Percentiles rank a stretch among this genome's conserved stretches.
Evolutionary conservation across 176 grass and related monocot species (phyloP).

Genomic region (Oryza officinalis): DNA sequence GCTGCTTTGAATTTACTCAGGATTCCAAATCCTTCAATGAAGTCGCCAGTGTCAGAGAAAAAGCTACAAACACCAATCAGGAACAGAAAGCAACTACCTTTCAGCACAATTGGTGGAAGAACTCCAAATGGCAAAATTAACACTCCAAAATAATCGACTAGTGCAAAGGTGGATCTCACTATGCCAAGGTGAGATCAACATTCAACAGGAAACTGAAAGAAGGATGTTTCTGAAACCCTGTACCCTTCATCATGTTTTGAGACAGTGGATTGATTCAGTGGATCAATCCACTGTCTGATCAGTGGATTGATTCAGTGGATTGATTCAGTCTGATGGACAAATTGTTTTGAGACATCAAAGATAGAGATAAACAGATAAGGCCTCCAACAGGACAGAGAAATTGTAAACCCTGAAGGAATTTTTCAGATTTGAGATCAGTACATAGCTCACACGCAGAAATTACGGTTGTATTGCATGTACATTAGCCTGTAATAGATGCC

Average conservation of each 20-base stretch:
- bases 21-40: conserved; percentile 46
- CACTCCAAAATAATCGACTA: conserved; percentile 37
- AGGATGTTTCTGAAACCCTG: conserved; percentile 23
- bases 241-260: no score
- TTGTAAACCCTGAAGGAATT: conserved; percentile 17
- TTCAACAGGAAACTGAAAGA: conserved; percentile 16
- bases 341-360: conserved; percentile 4
- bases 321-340: conserved; percentile 24
- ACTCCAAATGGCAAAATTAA: conserved; percentile 44
- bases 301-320: conserved; percentile 37
- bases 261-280: conserved; percentile 29
- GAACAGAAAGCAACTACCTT: conserved; percentile 30
- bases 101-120: conserved; percentile 36
- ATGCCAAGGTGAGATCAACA: not conserved
- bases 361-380: conserved; percentile 34
- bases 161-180: conserved; percentile 24
- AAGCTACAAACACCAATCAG: conserved; percentile 53
- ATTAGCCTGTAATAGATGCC: conserved; percentile 34
- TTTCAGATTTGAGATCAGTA: conserved; percentile 12
- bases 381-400: conserved; percentile 27
- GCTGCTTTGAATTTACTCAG: conserved; percentile 47
- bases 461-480: conserved; percentile 30
- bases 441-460: conserved; percentile 24
- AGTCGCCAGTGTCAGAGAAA: conserved; percentile 56
- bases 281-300: no score